Percentiles rank a stretch among this genome's conserved stretches.
Evolutionary conservation across 371 early-diverging fungal species (phyloP).

Genomic region (Lichtheimia corymbifera): DNA sequence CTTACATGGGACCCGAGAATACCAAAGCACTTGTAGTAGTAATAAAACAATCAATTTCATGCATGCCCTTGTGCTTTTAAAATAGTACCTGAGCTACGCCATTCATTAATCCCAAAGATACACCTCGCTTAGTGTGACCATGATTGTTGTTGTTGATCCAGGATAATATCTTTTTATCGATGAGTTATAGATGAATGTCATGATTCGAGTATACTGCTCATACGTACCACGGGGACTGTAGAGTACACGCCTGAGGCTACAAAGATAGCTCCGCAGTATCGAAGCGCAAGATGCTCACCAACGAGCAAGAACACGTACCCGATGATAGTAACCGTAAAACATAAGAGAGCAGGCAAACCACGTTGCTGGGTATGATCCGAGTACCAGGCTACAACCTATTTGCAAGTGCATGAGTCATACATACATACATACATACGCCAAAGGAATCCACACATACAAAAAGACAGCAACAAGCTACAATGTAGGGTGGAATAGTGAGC

Average conservation of each 20-base stretch:
- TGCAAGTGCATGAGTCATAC: too few species aligned
- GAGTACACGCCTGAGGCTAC: slow-evolving; percentile 43
- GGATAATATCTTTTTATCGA: slow-evolving; percentile 11
- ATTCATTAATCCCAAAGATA: slow-evolving; percentile 38
- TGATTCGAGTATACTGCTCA: background rate
- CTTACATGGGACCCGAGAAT: background rate
- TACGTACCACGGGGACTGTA: slow-evolving; percentile 18
- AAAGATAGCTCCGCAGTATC: slow-evolving; percentile 40
- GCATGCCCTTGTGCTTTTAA: slow-evolving; percentile 6
- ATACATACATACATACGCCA: too few species aligned
- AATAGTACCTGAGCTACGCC: slow-evolving; percentile 30
- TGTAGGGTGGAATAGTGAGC: slow-evolving; percentile 24
- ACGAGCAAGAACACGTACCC: slow-evolving; percentile 16
- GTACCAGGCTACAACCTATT: slow-evolving; percentile 6
- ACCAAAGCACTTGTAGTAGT: background rate
- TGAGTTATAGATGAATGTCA: too few species aligned
- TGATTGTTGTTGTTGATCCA: slow-evolving; percentile 44
- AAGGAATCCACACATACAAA: slow-evolving; percentile 1
- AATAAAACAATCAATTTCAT: slow-evolving; percentile 9
- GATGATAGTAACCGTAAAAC: background rate
- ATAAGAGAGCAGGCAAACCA: background rate
- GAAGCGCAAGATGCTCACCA: slow-evolving; percentile 18
- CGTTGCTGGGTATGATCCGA: slow-evolving; percentile 15
- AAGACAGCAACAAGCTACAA: slow-evolving; percentile 8
- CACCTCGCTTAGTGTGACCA: slow-evolving; percentile 45